Evolutionary conservation across 2,329 filamentous ascomycete species (phyloP).

Genomic region (Sporothrix humicola): DNA sequence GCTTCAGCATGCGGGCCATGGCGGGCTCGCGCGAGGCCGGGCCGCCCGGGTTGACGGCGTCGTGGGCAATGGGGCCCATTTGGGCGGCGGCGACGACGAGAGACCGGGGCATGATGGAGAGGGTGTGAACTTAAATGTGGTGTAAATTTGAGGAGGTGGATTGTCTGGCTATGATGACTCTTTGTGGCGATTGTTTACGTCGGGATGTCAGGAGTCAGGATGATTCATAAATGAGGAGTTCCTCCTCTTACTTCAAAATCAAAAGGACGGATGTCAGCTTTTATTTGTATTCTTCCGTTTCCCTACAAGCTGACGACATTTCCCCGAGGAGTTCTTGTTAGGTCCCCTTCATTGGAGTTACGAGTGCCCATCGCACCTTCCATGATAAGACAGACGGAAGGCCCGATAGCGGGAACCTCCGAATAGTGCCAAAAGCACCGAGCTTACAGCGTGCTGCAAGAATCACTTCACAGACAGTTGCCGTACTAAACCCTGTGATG

Average conservation of each 20-base stretch:
- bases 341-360: neutral
- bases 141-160: no score
- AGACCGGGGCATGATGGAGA: slow-evolving; percentile 31
- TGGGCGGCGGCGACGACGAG: slow-evolving; percentile 58
- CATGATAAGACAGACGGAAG: slow-evolving; percentile 14
- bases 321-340: slow-evolving; percentile 5
- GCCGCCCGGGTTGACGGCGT: slow-evolving; percentile 38
- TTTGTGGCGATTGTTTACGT: neutral
- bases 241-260: neutral
- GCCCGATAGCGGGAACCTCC: slow-evolving; percentile 24
- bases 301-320: neutral
- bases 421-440: slow-evolving; percentile 12
- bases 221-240: neutral
- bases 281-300: neutral
- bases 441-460: no score
- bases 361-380: neutral
- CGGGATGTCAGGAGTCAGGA: neutral
- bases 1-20: slow-evolving; percentile 55
- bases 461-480: no score
- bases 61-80: slow-evolving; percentile 54
- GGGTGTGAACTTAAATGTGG: no score
- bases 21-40: slow-evolving; percentile 50
- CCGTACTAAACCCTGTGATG: slow-evolving; percentile 14
- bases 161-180: no score
- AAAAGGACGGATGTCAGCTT: neutral